phyloP scores from a whole-genome alignment of 1,139 yeast species.

The Williopsis jadinii region DNA sequence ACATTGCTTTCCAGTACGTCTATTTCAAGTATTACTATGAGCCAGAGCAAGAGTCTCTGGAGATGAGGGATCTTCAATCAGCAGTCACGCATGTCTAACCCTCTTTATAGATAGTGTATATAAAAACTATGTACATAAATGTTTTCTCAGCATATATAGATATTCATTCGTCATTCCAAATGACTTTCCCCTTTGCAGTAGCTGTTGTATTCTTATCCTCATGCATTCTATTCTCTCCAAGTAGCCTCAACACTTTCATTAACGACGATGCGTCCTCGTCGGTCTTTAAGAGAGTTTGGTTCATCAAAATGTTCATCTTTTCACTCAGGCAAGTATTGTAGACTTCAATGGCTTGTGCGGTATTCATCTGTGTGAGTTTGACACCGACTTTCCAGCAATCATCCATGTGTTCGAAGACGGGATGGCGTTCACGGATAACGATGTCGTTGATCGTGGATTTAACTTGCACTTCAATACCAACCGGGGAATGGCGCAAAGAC shows the following conservation, averaged over 20 bases:
- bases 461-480: slow-evolving; percentile 20
- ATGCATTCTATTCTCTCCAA: slow-evolving; percentile 28
- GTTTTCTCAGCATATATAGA: neutral
- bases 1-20: slow-evolving; percentile 70
- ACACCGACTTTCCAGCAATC: slow-evolving; percentile 23
- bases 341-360: slow-evolving; percentile 8
- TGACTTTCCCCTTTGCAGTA: slow-evolving; percentile 1
- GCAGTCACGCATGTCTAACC: neutral
- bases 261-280: slow-evolving; percentile 24
- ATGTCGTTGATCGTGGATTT: slow-evolving; percentile 14
- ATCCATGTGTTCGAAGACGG: slow-evolving; percentile 20
- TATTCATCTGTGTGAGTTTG: slow-evolving; percentile 11
- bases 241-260: slow-evolving; percentile 30
- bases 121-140: neutral
- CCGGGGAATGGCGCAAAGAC: slow-evolving; percentile 11
- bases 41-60: slow-evolving; percentile 14
- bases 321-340: slow-evolving; percentile 18
- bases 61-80: slow-evolving; percentile 15
- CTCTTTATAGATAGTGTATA: no score
- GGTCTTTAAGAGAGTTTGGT: slow-evolving; percentile 10
- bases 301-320: slow-evolving; percentile 19
- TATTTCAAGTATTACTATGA: slow-evolving; percentile 39
- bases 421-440: slow-evolving; percentile 16
- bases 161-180: slow-evolving; percentile 20
- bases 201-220: neutral